These are phyloP conservation scores for Podaxis carcinomalis DNA, from an alignment of 768 basidiomycete genomes.

Conservation along the genomic window DNA sequence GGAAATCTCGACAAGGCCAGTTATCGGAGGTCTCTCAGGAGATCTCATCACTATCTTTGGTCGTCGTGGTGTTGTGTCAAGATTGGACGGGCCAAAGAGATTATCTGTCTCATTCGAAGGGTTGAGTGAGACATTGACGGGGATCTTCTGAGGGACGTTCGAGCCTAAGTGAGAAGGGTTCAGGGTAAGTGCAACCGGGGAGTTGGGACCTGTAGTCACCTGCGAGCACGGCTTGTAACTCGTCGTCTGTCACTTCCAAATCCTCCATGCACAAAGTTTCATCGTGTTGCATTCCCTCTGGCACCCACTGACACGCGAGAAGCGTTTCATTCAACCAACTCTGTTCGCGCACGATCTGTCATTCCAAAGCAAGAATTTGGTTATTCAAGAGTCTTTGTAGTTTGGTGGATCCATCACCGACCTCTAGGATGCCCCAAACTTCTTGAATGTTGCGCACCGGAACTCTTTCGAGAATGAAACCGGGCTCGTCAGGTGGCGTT, in stretches of 20 bases:
- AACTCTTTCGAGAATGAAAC: conserved; percentile 66
- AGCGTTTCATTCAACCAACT: conserved; percentile 82
- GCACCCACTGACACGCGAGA: conserved; percentile 53
- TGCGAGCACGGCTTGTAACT: conserved; percentile 60
- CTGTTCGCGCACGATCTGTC: conserved; percentile 73
- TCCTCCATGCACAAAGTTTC: conserved; percentile 26
- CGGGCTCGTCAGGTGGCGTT: conserved; percentile 68
- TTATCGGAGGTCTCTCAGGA: conserved; percentile 60
- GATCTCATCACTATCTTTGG: conserved; percentile 62
- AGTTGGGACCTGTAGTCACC: conserved; percentile 34
- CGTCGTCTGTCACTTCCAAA: conserved; percentile 41
- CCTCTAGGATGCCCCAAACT: conserved; percentile 74
- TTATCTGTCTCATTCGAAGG: conserved; percentile 32
- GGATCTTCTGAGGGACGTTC: conserved; percentile 54
- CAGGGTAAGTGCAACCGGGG: not conserved
- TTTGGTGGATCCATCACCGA: conserved; percentile 20
- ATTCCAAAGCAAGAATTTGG: not conserved
- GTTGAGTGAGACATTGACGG: conserved; percentile 68
- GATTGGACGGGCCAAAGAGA: conserved; percentile 40
- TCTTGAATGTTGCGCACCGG: conserved; percentile 71
- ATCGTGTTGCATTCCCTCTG: conserved; percentile 39
- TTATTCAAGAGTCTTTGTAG: not conserved
- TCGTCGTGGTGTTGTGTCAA: conserved; percentile 34
- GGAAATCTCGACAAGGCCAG: conserved; percentile 61
- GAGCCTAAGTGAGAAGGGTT: conserved; percentile 35